Conservation (phyloP, 2,329 filamentous ascomycete genomes). For the Chrysoporthe austroafricana region DNA sequence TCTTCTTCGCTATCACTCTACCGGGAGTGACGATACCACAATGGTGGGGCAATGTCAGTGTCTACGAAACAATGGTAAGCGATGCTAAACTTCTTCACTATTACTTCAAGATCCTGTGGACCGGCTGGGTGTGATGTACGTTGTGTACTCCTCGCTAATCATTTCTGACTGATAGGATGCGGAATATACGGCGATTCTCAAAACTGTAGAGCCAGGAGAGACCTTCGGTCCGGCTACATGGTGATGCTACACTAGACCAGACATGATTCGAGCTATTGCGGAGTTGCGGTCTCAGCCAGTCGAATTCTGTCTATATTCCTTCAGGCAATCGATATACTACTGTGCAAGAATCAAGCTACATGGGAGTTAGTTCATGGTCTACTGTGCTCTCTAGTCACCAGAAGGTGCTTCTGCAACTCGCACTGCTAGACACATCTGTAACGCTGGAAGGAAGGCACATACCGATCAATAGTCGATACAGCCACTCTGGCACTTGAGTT, state of each 20-base stretch:
- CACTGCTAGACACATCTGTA: too few species aligned
- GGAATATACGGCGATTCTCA: slow-evolving; percentile 17
- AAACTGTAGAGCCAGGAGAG: slow-evolving; percentile 37
- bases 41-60: slow-evolving; percentile 58
- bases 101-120: neutral
- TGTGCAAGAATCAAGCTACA: neutral
- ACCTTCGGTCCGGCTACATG: slow-evolving; percentile 45
- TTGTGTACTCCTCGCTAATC: neutral
- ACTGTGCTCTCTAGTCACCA: too few species aligned
- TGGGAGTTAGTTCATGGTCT: neutral
- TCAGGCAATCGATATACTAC: neutral
- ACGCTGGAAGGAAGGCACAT: too few species aligned
- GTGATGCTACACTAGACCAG: slow-evolving; percentile 28
- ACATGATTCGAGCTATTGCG: neutral
- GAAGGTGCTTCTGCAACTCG: too few species aligned
- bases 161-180: neutral
- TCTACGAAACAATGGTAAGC: slow-evolving; percentile 49
- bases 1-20: slow-evolving; percentile 44
- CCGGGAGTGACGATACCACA: slow-evolving; percentile 43
- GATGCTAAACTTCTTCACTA: too few species aligned
- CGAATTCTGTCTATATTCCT: neutral
- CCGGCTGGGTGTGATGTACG: neutral
- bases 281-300: neutral
- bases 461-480: too few species aligned
- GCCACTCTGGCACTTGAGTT: too few species aligned